These are phyloP conservation scores for Zygoascus ofunaensis DNA, from an alignment of 805 yeast species.

Conservation along the genomic window DNA sequence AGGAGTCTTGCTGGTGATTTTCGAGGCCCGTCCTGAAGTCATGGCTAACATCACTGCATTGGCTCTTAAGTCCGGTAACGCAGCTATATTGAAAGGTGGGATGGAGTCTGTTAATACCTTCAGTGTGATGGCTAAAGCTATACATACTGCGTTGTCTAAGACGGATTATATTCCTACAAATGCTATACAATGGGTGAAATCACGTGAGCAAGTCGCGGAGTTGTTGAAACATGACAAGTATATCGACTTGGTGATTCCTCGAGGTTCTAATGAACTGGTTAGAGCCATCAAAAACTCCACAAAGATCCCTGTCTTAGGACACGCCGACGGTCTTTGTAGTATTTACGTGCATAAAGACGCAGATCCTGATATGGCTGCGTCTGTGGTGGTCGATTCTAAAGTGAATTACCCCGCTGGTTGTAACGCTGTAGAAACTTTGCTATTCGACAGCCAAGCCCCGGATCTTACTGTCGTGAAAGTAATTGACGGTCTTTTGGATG, in stretches of 20 bases:
- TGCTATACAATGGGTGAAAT: slow-evolving; percentile 78
- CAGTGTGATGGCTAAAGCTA: slow-evolving; percentile 65
- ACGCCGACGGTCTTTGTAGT: slow-evolving; percentile 96
- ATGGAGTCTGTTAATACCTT: slow-evolving; percentile 85
- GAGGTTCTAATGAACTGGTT: slow-evolving; percentile 94
- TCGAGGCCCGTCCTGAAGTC: slow-evolving; percentile 96
- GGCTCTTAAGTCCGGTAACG: slow-evolving; percentile 92
- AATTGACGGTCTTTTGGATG: slow-evolving; percentile 38
- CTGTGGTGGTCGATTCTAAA: slow-evolving; percentile 75
- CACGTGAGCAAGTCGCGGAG: slow-evolving; percentile 84
- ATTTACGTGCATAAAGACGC: slow-evolving; percentile 73
- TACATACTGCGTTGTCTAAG: slow-evolving; percentile 47
- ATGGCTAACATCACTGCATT: slow-evolving; percentile 95
- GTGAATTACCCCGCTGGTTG: slow-evolving; percentile 99
- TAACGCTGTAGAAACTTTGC: slow-evolving; percentile 85
- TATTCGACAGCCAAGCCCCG: slow-evolving; percentile 40
- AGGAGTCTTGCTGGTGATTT: slow-evolving; percentile 85
- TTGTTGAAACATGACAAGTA: slow-evolving; percentile 75
- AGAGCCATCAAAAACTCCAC: slow-evolving; percentile 77
- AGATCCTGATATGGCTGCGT: slow-evolving; percentile 65
- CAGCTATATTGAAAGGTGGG: slow-evolving; percentile 96
- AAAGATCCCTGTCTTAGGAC: slow-evolving; percentile 95
- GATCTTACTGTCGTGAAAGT: slow-evolving; percentile 26
- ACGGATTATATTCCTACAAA: slow-evolving; percentile 64
- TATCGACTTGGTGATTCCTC: slow-evolving; percentile 91